These are phyloP conservation scores for Eucommia ulmoides DNA, from an alignment of 257 asterid genomes.

Conservation along the genomic window DNA sequence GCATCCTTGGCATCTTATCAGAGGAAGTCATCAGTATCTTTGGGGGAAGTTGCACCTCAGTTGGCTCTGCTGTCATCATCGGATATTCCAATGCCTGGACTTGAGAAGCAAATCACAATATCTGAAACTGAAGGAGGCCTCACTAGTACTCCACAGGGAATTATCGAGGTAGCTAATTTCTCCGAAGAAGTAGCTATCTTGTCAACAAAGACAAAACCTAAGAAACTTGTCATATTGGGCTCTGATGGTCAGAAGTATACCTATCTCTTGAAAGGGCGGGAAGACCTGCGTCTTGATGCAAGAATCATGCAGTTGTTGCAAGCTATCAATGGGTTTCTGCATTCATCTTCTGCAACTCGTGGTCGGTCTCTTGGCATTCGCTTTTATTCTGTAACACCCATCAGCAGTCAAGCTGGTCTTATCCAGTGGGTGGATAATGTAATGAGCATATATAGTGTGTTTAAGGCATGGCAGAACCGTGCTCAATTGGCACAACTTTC, in stretches of 20 bases:
- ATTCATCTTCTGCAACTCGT: constrained; percentile 60
- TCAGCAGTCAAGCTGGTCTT: constrained; percentile 97
- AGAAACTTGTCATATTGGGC: constrained; percentile 69
- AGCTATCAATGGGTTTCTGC: constrained; percentile 80
- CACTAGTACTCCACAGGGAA: constrained; percentile 39
- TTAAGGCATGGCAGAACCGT: constrained; percentile 94
- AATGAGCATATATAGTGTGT: constrained; percentile 79
- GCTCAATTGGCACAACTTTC: constrained; percentile 65
- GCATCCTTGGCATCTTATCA: constrained; percentile 86
- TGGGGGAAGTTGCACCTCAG: constrained; percentile 93
- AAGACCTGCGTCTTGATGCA: constrained; percentile 98
- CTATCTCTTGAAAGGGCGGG: constrained; percentile 97
- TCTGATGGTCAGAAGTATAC: constrained; percentile 87
- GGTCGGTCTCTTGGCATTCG: constrained; percentile 71
- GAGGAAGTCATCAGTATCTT: constrained; percentile 76
- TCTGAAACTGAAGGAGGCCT: constrained; percentile 42
- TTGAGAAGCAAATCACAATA: constrained; percentile 66
- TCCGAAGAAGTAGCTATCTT: constrained; percentile 60
- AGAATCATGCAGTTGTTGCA: constrained; percentile 97
- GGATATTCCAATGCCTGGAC: constrained; percentile 98
- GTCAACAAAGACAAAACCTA: constrained; percentile 96
- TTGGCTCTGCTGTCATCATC: constrained; percentile 64
- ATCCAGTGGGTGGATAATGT: constrained; percentile 98
- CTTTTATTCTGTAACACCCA: constrained; percentile 91
- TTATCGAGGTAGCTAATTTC: constrained; percentile 72